Evolutionary conservation across 1,284 basidiomycete genomes (phyloP), one percentile per base, ranked within the genome.

Genomic region (Retiboletus fuscus): DNA sequence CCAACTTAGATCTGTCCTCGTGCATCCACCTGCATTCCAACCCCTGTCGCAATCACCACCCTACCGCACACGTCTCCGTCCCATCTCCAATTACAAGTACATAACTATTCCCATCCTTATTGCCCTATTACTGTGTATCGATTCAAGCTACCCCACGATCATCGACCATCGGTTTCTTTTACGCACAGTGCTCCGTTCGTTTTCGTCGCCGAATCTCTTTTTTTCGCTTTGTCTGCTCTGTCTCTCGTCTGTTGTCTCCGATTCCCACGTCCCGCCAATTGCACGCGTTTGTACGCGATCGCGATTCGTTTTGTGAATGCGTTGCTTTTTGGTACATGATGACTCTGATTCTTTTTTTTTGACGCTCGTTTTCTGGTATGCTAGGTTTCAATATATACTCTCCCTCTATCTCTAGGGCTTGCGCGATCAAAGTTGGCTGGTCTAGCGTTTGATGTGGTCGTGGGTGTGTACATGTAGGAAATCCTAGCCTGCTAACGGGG

Each of bases 21-120:
- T 47, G 55, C 68, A 75, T 74, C 51, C 74, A 80, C 64, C 67
- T 44, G 73, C 78, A 80, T 74, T 67, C 64, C 53, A 62, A 62
- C 43, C 46, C 43, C 62, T 75, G 68, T 75, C 39, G 70, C 78
- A 78, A 78, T 69, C 60, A 58, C 46, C 64, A 61, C 68, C 22
- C 64, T 58, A 57, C 44, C 62, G 39, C 61, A 72, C n/a, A 61
- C 60, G 43, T 39, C 61, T 30, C 24, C 46, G 61, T n/a, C 55
- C 47, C 60, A 61, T 34, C 49, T 53, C 60, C 58, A 57, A 58
- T 30, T 64, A 71, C 68, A 78, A 69, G 63, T 77, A 81, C 66
- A 79, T 80, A 74, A 77, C 67, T 78, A 78, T 81, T 69, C 64
- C 30, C 72, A 69, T 77, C 75, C 69, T 80, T 81, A 78, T 78